Conservation (phyloP, 306 rosid species). For the Vicia villosa region DNA sequence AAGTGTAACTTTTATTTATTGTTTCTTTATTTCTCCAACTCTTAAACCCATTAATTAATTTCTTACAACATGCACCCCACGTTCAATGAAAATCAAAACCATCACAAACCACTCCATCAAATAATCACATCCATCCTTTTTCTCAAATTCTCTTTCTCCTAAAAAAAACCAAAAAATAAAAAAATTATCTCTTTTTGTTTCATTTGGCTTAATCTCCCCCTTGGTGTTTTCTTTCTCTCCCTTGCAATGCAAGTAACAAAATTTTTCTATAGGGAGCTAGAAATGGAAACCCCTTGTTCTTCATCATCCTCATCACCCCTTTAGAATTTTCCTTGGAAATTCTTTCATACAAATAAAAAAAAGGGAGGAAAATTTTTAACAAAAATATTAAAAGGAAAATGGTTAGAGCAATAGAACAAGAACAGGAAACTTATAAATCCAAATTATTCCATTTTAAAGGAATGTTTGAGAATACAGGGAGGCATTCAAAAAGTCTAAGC, state of each 20-base stretch:
- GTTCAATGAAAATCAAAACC: constrained; percentile 40
- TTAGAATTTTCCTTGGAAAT: constrained; percentile 33
- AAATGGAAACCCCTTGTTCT: constrained; percentile 43
- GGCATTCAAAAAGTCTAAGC: constrained; percentile 74
- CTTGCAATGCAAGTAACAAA: constrained; percentile 23
- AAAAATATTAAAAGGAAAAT: constrained; percentile 17
- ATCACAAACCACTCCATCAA: constrained; percentile 35
- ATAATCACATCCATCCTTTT: constrained; percentile 50
- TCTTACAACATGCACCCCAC: constrained; percentile 81
- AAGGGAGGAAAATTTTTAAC: background rate
- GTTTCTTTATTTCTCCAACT: constrained; percentile 27
- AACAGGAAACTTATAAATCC: constrained; percentile 51
- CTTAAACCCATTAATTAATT: constrained; percentile 36
- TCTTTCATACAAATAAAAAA: background rate
- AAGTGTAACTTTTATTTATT: constrained; percentile 3
- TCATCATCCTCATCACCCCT: constrained; percentile 15
- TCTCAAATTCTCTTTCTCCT: constrained; percentile 44
- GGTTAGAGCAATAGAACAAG: constrained; percentile 55
- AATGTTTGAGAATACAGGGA: constrained; percentile 48
- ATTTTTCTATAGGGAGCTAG: constrained; percentile 28
- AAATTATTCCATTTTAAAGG: constrained; percentile 51
- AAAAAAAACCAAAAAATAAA: background rate
- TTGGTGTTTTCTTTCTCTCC: constrained; percentile 35
- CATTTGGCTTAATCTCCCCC: constrained; percentile 35
- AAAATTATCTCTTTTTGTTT: constrained; percentile 9